phyloP scores from a whole-genome alignment of 371 early-diverging fungal genomes.

The Lichtheimia ornata region DNA sequence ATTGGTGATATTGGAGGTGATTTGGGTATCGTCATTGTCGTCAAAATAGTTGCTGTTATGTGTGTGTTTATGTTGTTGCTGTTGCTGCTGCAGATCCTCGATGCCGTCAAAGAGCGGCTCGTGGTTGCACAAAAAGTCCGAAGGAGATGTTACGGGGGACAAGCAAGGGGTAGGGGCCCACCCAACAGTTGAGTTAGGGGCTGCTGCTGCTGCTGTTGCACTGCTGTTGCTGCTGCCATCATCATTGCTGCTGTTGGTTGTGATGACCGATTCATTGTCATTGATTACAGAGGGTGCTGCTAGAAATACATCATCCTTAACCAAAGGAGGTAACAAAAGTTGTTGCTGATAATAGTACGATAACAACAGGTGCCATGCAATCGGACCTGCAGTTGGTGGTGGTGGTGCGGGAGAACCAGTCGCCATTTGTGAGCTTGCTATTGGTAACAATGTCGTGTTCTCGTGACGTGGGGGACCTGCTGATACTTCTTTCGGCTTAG shows the following conservation, averaged over 20 bases:
- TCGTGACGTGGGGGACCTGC: constrained; percentile 31
- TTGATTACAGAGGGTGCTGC: constrained; percentile 8
- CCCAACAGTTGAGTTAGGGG: constrained; percentile 5
- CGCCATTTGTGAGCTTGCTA: constrained; percentile 18
- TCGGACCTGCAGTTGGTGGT: constrained; percentile 6
- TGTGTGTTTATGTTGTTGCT: constrained; percentile 8
- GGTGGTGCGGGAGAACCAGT: constrained; percentile 4
- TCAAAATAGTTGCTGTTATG: background rate
- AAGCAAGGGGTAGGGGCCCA: constrained; percentile 36
- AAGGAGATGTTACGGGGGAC: constrained; percentile 42
- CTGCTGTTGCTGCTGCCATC: background rate
- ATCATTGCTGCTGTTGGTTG: constrained; percentile 9
- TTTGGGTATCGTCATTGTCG: constrained; percentile 3
- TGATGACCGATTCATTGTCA: constrained; percentile 19
- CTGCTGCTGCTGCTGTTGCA: background rate
- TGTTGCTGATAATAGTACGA: constrained; percentile 19
- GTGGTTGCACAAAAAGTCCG: constrained; percentile 39
- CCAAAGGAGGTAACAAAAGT: constrained; percentile 12
- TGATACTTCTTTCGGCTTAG: constrained; percentile 27
- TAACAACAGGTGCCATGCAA: constrained; percentile 14
- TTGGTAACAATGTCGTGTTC: constrained; percentile 21
- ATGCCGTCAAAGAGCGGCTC: constrained; percentile 44
- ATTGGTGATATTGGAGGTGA: too few relatives aligned
- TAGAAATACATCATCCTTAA: constrained; percentile 26
- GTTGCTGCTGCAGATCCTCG: constrained; percentile 22